Conservation (phyloP, 2,329 filamentous ascomycete species). For the Penicillium polonicum region DNA sequence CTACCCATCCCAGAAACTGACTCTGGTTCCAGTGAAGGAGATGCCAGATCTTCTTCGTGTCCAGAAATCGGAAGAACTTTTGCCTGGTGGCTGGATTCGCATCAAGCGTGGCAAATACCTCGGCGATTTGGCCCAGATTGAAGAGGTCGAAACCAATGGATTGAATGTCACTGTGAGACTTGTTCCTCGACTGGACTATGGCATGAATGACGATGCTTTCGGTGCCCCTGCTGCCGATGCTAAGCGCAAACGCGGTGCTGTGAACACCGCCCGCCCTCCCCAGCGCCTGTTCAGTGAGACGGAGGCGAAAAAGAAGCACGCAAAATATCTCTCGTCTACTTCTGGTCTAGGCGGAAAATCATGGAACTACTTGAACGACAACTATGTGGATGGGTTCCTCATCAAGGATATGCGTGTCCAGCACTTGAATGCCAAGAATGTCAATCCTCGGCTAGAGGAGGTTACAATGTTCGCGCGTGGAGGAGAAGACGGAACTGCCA, state of each 20-base stretch:
- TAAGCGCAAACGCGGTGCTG: slow-evolving; percentile 74
- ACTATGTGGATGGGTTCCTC: slow-evolving; percentile 89
- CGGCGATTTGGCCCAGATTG: slow-evolving; percentile 85
- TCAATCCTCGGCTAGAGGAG: slow-evolving; percentile 91
- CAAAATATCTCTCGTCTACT: slow-evolving; percentile 57
- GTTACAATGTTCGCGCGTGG: slow-evolving; percentile 90
- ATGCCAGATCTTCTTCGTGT: slow-evolving; percentile 95
- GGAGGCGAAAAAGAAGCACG: slow-evolving; percentile 86
- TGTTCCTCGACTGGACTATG: slow-evolving; percentile 90
- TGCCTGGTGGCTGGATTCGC: slow-evolving; percentile 89
- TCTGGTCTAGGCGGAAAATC: slow-evolving; percentile 61
- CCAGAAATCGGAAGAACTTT: slow-evolving; percentile 77
- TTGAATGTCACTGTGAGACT: slow-evolving; percentile 82
- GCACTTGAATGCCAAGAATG: slow-evolving; percentile 78
- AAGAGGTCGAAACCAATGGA: slow-evolving; percentile 90
- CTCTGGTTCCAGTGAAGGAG: slow-evolving; percentile 91
- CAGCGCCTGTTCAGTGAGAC: slow-evolving; percentile 89
- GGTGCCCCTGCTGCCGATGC: slow-evolving; percentile 53
- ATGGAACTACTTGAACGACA: slow-evolving; percentile 83
- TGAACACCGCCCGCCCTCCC: slow-evolving; percentile 68
- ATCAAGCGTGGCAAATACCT: slow-evolving; percentile 79
- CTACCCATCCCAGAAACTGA: slow-evolving; percentile 82
- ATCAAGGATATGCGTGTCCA: slow-evolving; percentile 93
- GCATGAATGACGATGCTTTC: slow-evolving; percentile 72
- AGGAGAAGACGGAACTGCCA: slow-evolving; percentile 87